Conservation (phyloP, 805 yeast species). For the Monosporozyma solicola region DNA sequence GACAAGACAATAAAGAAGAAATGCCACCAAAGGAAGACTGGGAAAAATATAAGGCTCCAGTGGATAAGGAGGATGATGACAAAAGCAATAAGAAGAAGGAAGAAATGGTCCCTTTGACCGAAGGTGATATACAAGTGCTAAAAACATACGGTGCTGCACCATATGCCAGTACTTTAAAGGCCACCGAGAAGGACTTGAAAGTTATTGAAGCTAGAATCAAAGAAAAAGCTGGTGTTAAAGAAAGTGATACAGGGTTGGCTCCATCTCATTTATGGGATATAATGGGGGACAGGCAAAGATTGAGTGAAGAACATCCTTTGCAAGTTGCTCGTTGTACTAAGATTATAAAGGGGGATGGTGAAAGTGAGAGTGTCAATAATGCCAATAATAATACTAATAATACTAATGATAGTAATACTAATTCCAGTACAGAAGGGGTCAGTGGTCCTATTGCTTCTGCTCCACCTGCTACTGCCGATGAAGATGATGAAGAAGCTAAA, state of each 20-base stretch:
- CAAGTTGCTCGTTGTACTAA: constrained; percentile 99
- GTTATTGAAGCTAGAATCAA: constrained; percentile 79
- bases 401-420: constrained; percentile 9
- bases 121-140: constrained; percentile 94
- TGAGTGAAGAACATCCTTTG: constrained; percentile 88
- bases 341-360: constrained; percentile 59
- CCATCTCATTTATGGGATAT: constrained; percentile 98
- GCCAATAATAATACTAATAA: constrained; percentile 12
- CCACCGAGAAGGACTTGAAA: constrained; percentile 78
- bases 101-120: constrained; percentile 77
- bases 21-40: constrained; percentile 98
- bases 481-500: constrained; percentile 78
- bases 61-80: constrained; percentile 43
- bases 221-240: constrained; percentile 89
- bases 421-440: constrained; percentile 6
- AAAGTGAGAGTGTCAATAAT: constrained; percentile 15
- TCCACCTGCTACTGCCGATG: constrained; percentile 26
- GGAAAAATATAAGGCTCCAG: constrained; percentile 94
- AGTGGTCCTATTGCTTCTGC: background rate
- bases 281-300: constrained; percentile 87
- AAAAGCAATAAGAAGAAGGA: constrained; percentile 37
- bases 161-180: constrained; percentile 71
- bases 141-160: constrained; percentile 98
- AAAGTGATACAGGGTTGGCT: constrained; percentile 95
- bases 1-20: background rate